These are phyloP conservation scores for Cladobotryum protrusum DNA, from an alignment of 2,329 filamentous ascomycete species.

Conservation along the genomic window DNA sequence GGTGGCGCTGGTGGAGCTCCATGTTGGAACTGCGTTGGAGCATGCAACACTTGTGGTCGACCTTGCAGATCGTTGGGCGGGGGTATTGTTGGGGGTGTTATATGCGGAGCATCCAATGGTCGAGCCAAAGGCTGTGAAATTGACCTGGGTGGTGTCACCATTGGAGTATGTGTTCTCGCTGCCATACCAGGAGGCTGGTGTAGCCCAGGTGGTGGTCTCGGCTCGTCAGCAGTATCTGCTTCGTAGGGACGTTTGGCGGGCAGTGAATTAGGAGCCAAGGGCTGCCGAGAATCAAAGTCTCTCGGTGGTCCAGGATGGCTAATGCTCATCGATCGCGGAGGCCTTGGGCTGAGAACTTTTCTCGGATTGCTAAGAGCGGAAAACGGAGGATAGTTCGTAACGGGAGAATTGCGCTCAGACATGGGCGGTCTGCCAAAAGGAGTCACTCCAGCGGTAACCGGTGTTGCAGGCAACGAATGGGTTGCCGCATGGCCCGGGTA, in stretches of 20 bases:
- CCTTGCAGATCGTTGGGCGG: conserved; percentile 16
- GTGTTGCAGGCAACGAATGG: conserved; percentile 29
- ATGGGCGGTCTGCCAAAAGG: conserved; percentile 22
- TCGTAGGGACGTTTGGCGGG: conserved; percentile 29
- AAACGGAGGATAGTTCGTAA: conserved; percentile 23
- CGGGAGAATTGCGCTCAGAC: conserved; percentile 29
- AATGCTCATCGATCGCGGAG: conserved; percentile 23
- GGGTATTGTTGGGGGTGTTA: conserved; percentile 18
- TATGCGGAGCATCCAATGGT: conserved; percentile 18
- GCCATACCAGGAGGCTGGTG: conserved; percentile 22
- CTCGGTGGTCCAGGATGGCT: conserved; percentile 19
- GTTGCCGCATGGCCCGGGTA: conserved; percentile 23
- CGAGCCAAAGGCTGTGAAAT: conserved; percentile 30
- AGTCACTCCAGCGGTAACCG: conserved; percentile 21
- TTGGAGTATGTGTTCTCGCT: conserved; percentile 15
- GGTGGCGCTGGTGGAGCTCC: conserved; percentile 15
- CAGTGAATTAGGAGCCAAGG: conserved; percentile 17
- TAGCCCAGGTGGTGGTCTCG: conserved; percentile 19
- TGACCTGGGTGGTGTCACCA: conserved; percentile 26
- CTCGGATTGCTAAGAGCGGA: conserved; percentile 23
- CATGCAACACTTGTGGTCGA: conserved; percentile 12
- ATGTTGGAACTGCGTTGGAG: conserved; percentile 19
- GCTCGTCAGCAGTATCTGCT: conserved; percentile 20
- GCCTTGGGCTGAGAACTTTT: conserved; percentile 27
- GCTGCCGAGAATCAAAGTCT: conserved; percentile 20